Base-by-base conservation (phyloP, 2,329 filamentous ascomycete species). In the Neonectria ditissima region DNA sequence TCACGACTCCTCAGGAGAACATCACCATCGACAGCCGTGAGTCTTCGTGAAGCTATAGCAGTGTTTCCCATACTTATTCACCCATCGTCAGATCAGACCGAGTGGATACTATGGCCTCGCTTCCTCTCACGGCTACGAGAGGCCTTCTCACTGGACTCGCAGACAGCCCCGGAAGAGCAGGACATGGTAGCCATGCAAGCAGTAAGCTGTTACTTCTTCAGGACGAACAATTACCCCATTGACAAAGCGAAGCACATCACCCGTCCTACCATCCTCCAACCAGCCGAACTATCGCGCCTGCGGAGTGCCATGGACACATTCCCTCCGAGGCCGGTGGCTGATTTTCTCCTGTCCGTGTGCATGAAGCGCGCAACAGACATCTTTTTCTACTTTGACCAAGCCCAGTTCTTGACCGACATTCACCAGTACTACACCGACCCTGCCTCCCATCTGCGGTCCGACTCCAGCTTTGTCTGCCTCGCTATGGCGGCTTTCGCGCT, bases 321-420 rank as follows among this genome's bases (percentile, higher is more conserved):
- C 6, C 74, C 74, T 0, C 74, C 74, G 1, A 63, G 62, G 1
- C 57, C 65, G 1, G 71, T 76, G 2, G 74, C 74, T 2, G 72
- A 75, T 28, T 76, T 76, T 39, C 63, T 76, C 5, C 43, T 75
- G 1, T 71, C 73, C 2, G 73, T 76, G 13, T 76, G 72, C 59
- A 74, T 75, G 3, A 66, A 69, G 9, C 71, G 75, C 44, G 71
- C 66, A 11, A 71, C 65, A 1, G 74, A 76, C 47, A 56, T 56
- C 2, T 76, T 76, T 66, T 75, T 75, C 64, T 76, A 76, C 60
- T 75, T 75, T 39, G 70, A 76, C 24, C 74, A 76, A 55, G 60
- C 66, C 1, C 65, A 73, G 16, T 66, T 76, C 16, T 41, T 65
- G 7, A 51, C 58, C 0, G 73, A 76, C 39, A 62, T 76, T 5